Conservation (phyloP, 169 alveolate genomes). For the Plasmodium vinckei region DNA sequence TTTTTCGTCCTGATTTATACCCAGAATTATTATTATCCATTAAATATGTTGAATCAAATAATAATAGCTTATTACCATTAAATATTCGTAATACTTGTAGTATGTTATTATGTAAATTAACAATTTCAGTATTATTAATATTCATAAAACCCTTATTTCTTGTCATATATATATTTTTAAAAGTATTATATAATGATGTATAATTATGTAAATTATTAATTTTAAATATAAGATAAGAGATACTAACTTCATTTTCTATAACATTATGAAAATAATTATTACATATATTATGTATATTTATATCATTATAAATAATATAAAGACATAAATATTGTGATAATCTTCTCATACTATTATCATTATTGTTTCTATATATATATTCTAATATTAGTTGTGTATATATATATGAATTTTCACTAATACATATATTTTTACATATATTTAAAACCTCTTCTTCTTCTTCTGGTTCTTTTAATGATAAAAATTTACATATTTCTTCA, state of each 20-base stretch:
- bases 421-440: slow-evolving; percentile 82
- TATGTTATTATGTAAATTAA: slow-evolving; percentile 39
- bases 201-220: slow-evolving; percentile 54
- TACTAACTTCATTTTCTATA: slow-evolving; percentile 62
- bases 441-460: slow-evolving; percentile 81
- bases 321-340: slow-evolving; percentile 87
- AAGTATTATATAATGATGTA: slow-evolving; percentile 22
- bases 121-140: slow-evolving; percentile 47
- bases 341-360: slow-evolving; percentile 91
- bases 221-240: slow-evolving; percentile 44
- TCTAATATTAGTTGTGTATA: slow-evolving; percentile 92
- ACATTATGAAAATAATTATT: slow-evolving; percentile 50
- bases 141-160: slow-evolving; percentile 70
- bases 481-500: slow-evolving; percentile 89
- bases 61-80: slow-evolving; percentile 43
- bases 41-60: slow-evolving; percentile 66
- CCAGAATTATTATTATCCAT: background rate
- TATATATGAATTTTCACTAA: slow-evolving; percentile 92
- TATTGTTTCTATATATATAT: slow-evolving; percentile 90
- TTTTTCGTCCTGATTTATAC: background rate
- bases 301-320: slow-evolving; percentile 59
- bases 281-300: slow-evolving; percentile 39
- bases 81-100: slow-evolving; percentile 17
- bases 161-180: slow-evolving; percentile 68
- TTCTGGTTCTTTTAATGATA: slow-evolving; percentile 85